phyloP scores from a whole-genome alignment of 1,139 yeast genomes.

The Yamadazyma spencermartinsiae region DNA sequence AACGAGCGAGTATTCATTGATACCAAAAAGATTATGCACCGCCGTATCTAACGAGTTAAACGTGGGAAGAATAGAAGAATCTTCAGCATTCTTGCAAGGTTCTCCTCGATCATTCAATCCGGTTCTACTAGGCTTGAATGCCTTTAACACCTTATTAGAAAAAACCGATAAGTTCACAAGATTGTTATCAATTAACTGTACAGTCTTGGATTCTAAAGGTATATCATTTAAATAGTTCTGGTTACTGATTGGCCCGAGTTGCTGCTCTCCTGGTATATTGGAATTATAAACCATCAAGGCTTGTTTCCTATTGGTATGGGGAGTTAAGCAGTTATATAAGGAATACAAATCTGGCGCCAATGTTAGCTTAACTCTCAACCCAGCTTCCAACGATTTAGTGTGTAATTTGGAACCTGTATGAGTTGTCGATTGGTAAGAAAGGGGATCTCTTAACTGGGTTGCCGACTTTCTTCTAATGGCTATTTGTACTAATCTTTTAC shows the following conservation, averaged over 20 bases:
- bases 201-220: conserved; percentile 22
- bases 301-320: conserved; percentile 23
- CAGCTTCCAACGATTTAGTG: conserved; percentile 54
- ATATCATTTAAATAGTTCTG: conserved; percentile 16
- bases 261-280: conserved; percentile 2
- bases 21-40: conserved; percentile 40
- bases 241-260: conserved; percentile 7
- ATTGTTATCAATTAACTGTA: conserved; percentile 38
- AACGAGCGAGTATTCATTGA: conserved; percentile 43
- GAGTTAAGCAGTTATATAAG: conserved; percentile 46
- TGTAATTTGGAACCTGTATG: conserved; percentile 34
- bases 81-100: neutral
- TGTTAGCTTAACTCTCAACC: conserved; percentile 49
- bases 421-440: conserved; percentile 14
- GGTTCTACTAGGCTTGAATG: conserved; percentile 16
- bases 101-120: neutral
- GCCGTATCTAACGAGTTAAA: conserved; percentile 51
- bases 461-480: conserved; percentile 39
- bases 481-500: conserved; percentile 33
- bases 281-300: conserved; percentile 10
- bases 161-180: conserved; percentile 37
- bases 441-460: conserved; percentile 8
- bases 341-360: conserved; percentile 43
- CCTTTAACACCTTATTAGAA: conserved; percentile 36
- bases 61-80: conserved; percentile 25